Evolutionary conservation across 805 yeast species (phyloP).

Genomic region (Hanseniaspora thailandica): DNA sequence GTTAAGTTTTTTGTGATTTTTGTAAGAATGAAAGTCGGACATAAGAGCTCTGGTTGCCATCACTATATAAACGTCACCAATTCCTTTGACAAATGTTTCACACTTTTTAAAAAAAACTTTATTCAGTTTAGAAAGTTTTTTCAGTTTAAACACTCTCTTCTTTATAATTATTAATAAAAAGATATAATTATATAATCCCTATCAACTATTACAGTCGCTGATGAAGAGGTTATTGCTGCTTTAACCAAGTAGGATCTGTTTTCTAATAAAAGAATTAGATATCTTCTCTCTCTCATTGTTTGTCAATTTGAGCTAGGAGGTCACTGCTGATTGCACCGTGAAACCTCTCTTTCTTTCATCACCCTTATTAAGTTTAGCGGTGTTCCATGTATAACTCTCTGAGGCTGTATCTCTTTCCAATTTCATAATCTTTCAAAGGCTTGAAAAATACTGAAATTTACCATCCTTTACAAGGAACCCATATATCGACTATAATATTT

Average conservation of each 20-base stretch:
- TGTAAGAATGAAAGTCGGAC: too few relatives aligned
- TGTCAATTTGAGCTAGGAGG: constrained; percentile 24
- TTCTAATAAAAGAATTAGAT: constrained; percentile 12
- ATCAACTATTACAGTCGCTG: constrained; percentile 53
- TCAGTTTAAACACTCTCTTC: too few relatives aligned
- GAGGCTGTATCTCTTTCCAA: constrained; percentile 26
- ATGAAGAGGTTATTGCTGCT: constrained; percentile 27
- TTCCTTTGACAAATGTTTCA: too few relatives aligned
- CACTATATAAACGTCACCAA: too few relatives aligned
- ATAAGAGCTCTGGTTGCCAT: too few relatives aligned
- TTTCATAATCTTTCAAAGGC: neutral
- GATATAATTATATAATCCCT: constrained; percentile 20
- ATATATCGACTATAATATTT: constrained; percentile 44
- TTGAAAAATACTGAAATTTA: constrained; percentile 14
- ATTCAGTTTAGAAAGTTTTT: too few relatives aligned
- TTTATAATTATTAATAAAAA: too few relatives aligned
- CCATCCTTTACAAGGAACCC: constrained; percentile 55
- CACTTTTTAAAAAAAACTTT: too few relatives aligned
- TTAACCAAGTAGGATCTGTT: constrained; percentile 22
- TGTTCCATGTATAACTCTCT: constrained; percentile 26
- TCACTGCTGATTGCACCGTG: constrained; percentile 46
- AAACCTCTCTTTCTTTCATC: constrained; percentile 33
- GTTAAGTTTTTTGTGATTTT: too few relatives aligned
- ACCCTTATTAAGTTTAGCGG: constrained; percentile 32
- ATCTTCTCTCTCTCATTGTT: neutral